Conservation (phyloP, 495 filamentous ascomycete genomes). For the Penicillium coffeae region DNA sequence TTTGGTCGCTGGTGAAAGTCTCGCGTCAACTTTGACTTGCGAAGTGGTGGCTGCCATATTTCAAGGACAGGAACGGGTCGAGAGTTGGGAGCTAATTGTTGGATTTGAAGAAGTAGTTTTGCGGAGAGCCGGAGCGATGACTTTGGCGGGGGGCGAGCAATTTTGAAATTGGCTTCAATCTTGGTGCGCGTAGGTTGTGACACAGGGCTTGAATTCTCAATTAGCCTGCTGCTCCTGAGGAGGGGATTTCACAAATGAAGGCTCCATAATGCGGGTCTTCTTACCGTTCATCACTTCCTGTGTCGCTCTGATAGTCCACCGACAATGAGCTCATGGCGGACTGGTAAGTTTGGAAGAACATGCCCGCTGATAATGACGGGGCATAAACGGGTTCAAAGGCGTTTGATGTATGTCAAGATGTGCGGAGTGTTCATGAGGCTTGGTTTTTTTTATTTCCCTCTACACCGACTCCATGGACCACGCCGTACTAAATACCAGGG, state of each 20-base stretch:
- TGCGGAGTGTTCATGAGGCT: neutral
- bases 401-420: neutral
- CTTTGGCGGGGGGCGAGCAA: slow-evolving; percentile 36
- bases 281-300: slow-evolving; percentile 23
- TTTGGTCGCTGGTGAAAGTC: slow-evolving; percentile 22
- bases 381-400: neutral
- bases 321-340: slow-evolving; percentile 9
- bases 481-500: neutral
- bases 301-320: slow-evolving; percentile 22
- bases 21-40: slow-evolving; percentile 23
- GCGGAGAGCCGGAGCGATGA: slow-evolving; percentile 29
- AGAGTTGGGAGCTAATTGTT: slow-evolving; percentile 29
- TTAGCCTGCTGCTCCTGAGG: too few species aligned
- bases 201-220: slow-evolving; percentile 5
- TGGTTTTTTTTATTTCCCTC: neutral
- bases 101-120: slow-evolving; percentile 36
- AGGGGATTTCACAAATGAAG: neutral
- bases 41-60: slow-evolving; percentile 32
- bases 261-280: neutral
- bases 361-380: neutral
- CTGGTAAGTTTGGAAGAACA: neutral
- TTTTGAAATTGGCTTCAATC: slow-evolving; percentile 31
- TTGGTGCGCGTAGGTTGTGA: slow-evolving; percentile 12
- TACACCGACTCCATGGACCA: neutral
- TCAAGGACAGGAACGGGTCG: slow-evolving; percentile 35